These are phyloP conservation scores for Lophiotrema nucula DNA, from an alignment of 495 filamentous ascomycete species.

Conservation along the genomic window DNA sequence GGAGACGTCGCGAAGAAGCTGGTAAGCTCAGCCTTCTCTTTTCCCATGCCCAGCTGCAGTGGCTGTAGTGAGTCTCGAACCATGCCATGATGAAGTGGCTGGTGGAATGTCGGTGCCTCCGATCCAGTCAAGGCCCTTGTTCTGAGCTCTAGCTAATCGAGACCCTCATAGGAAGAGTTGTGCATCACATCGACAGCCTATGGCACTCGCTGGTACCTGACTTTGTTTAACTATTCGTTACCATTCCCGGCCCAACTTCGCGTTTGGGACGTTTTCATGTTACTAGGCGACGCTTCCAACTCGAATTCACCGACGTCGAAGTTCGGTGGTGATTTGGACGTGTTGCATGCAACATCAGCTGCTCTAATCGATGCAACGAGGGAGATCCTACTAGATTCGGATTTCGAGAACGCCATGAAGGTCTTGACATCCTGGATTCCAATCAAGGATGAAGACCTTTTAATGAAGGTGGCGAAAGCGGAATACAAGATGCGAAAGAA, in stretches of 20 bases:
- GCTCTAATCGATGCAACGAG: constrained; percentile 91
- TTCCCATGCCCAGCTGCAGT: not conserved
- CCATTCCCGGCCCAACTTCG: constrained; percentile 96
- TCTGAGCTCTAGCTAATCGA: constrained; percentile 11
- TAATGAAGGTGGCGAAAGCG: constrained; percentile 90
- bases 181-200: constrained; percentile 85
- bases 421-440: constrained; percentile 94
- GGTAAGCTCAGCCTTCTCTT: constrained; percentile 50
- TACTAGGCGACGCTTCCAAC: constrained; percentile 69
- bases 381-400: constrained; percentile 85
- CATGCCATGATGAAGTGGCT: constrained; percentile 9
- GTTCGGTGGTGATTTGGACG: constrained; percentile 65
- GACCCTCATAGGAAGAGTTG: constrained; percentile 63
- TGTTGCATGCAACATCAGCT: constrained; percentile 86
- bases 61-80: not conserved
- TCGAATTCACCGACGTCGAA: constrained; percentile 30
- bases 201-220: constrained; percentile 96
- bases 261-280: constrained; percentile 98
- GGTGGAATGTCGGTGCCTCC: constrained; percentile 2
- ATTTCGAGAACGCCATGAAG: constrained; percentile 99
- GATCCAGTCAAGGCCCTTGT: not conserved
- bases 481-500: constrained; percentile 77
- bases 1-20: constrained; percentile 74
- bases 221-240: constrained; percentile 95
- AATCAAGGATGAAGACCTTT: constrained; percentile 87